Evolutionary conservation across 495 filamentous ascomycete genomes (phyloP).

Genomic region (Neurospora sp.): DNA sequence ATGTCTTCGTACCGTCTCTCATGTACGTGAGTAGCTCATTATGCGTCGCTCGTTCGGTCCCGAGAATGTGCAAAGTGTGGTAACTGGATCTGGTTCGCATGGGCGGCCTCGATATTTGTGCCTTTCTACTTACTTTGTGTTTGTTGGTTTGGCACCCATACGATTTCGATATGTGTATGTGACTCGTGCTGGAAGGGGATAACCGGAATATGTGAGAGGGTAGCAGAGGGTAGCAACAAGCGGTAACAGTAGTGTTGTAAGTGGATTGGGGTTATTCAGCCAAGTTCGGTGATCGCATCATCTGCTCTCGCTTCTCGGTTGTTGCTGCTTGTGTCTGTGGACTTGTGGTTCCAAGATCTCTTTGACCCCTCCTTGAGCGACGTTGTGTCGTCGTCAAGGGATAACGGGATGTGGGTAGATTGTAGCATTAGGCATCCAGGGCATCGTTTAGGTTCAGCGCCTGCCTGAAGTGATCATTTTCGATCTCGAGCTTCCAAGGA

Average conservation of each 20-base stretch:
- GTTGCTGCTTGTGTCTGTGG: background rate
- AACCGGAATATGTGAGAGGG: background rate
- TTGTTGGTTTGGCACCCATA: too few species aligned
- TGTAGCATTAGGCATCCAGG: background rate
- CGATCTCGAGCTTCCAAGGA: background rate
- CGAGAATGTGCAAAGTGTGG: background rate
- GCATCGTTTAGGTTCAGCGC: background rate
- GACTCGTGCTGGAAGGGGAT: background rate
- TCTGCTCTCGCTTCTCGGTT: background rate
- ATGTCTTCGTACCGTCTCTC: background rate
- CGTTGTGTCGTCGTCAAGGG: background rate
- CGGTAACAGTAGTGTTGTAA: background rate
- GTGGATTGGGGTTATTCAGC: background rate
- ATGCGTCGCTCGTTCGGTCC: background rate
- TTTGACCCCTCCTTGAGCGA: background rate
- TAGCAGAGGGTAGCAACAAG: background rate
- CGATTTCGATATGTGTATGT: background rate
- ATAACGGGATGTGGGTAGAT: background rate
- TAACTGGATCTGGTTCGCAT: background rate
- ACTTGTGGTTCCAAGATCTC: background rate
- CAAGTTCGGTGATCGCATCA: background rate
- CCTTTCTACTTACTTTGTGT: background rate
- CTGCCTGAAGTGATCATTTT: background rate
- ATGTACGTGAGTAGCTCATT: background rate
- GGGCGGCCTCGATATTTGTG: background rate